Base-by-base conservation (phyloP, 2,329 filamentous ascomycete genomes). In the Arachnopeziza araneosa region DNA sequence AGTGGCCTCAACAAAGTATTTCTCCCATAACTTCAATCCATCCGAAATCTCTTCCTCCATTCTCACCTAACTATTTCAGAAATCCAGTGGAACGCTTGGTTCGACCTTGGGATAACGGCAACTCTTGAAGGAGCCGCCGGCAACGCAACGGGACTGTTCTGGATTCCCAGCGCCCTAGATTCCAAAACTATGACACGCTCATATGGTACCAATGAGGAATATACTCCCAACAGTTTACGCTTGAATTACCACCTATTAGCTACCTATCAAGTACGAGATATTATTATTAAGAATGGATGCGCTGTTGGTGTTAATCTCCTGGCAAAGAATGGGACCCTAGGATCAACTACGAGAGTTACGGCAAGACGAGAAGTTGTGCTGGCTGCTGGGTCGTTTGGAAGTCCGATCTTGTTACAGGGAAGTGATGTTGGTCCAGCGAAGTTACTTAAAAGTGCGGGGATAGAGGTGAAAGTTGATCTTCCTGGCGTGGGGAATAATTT, bases 341-440 rank as follows among this genome's bases (percentile, higher is more conserved):
- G 26, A 30, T 5, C 26, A 4, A 17, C 17, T 12, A 44, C 36
- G 6, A 44, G 17, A 19, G 17, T 44, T 12, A 8, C 17, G 3
- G 36, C 36, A 3, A 44, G 17, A 6, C 17, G 4, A 12, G 36
- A 44, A 44, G 68, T 72, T 23, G 67, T 73, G 24, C 36, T 73
- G 2, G 64, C 60, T 19, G 65, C 68, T 24, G 71, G 70, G 1
- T 64, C 55, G 6, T 50, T 66, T 19, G 55, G 60, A 52, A 62
- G 57, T 23, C 71, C 71, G n/a, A 69, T 72, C 56, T 49, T 75
- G 2, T 64, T 75, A 14, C 71, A 74, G 58, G 52, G 73, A 5
- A 73, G 71, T 30, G 72, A 71, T 5, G 67, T 73, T 24, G 71
- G 71, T 8, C 52, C 50, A 14, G 22, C 24, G 8, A 56, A 61